Evolutionary conservation across 2,329 filamentous ascomycete genomes (phyloP), one percentile per base, ranked within the genome.

Genomic region (Curvularia lunata): DNA sequence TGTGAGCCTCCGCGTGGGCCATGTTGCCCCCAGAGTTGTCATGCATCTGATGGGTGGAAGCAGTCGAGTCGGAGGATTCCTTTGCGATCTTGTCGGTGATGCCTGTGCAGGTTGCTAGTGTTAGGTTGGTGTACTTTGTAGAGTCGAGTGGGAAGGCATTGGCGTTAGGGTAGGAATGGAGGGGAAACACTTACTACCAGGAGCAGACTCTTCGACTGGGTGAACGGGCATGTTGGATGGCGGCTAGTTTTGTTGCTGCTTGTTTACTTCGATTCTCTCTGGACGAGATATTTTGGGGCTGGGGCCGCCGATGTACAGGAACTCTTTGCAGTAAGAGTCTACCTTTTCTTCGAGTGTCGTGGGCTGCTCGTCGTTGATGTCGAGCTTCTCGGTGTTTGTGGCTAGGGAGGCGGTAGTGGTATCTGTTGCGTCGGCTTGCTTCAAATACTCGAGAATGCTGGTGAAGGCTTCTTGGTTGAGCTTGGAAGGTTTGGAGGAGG

Each of bases 41-140:
- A 25, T 66, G 62, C 48, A 62, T 71, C 18, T 74, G 68, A 58
- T 78, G 75, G 30, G 67, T 49, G 1, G 75, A 78, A 10, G 78
- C 78, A 56, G 63, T 79, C 21, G 75, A 78, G 69, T 79, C 74
- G 23, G 63, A 68, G 10, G 77, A 80, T 46, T 80, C 78, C 67
- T 81, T 80, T 52, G 78, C 78, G 46, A 81, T 72, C 63, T 78
- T 65, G 68, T 81, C 79, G 70, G 77, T 79, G 65, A 81, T 73
- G 76, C 71, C 78, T 80, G 45, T 16, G 8, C 1, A 5, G 9
- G 5, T 5, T n/a, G 4, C n/a, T n/a, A n/a, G 49, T 25, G 49
- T 61, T 40, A 61, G 51, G 7, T 41, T 10, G 12, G 10, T 2
- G n/a, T 6, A 9, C 8, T 32, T 12, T 28, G 12, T 13, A 32